Evolutionary conservation across 1,284 basidiomycete genomes (phyloP), one percentile per base, ranked within the genome.

Genomic region (Uromyces viciae-fabae): DNA sequence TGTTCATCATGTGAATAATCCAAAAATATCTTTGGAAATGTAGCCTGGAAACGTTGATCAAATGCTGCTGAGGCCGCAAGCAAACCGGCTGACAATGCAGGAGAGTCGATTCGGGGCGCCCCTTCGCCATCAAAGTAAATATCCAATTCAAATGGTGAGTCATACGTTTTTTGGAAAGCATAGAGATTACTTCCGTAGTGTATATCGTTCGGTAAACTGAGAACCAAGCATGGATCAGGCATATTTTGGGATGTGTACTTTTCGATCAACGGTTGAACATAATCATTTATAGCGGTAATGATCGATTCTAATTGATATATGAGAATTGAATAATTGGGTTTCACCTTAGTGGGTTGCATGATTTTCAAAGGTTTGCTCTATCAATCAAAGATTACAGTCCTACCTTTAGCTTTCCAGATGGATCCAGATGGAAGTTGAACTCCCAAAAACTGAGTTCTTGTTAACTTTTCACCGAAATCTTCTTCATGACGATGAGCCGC

Each of bases 351-450:
- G 17, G 77, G 36, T 25, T 69, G 28, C 1, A 46, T 1, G 4
- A 38, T 42, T 81, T 17, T 82, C 73, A n/a, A 38, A 33, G 8
- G 4, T n/a, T n/a, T n/a, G n/a, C n/a, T n/a, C n/a, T n/a, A n/a
- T n/a, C n/a, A n/a, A n/a, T n/a, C n/a, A n/a, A n/a, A n/a, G n/a
- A n/a, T n/a, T n/a, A n/a, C n/a, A n/a, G 17, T 2, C 85, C 33
- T 74, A 92, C 93, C 92, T 88, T 92, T 92, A 1, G 93, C 94
- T 87, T 91, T 89, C 95, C 95, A 97, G 9, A 94, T 87, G 25
- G 90, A 88, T 4, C 91, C 92, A 8, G 89, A 85, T 3, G 90
- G 88, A 5, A 92, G 87, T 5, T 89, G 89, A 46, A 90, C 87
- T 4, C 93, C 94, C 0, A 90, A 83, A 84, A 90, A 92, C 80